phyloP scores from a whole-genome alignment of 2,329 filamentous ascomycete genomes.

The Phoma sp. region DNA sequence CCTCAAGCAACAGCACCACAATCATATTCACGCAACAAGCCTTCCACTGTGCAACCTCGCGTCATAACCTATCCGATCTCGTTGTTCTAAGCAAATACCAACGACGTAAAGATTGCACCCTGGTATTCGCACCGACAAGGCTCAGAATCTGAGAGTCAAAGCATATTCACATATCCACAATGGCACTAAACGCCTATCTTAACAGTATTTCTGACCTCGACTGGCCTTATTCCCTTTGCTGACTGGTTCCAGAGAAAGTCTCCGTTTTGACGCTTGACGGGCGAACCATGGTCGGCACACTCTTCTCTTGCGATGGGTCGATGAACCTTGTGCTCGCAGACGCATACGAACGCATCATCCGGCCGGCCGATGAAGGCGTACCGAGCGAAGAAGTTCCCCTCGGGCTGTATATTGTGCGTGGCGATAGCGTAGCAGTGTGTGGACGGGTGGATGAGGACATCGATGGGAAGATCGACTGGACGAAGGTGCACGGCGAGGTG shows the following conservation, averaged over 20 bases:
- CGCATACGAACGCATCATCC: slow-evolving; percentile 88
- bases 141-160: background rate
- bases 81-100: no score
- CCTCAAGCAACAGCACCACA: background rate
- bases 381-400: slow-evolving; percentile 80
- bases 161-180: slow-evolving; percentile 22
- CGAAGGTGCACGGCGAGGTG: slow-evolving; percentile 81
- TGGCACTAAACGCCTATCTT: slow-evolving; percentile 53
- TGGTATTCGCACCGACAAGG: background rate
- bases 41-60: background rate
- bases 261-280: slow-evolving; percentile 91
- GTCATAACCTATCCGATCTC: background rate
- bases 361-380: slow-evolving; percentile 81
- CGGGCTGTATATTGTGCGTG: slow-evolving; percentile 88
- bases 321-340: slow-evolving; percentile 89
- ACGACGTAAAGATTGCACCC: no score
- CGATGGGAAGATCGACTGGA: slow-evolving; percentile 91
- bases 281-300: slow-evolving; percentile 74
- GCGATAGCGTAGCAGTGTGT: slow-evolving; percentile 91
- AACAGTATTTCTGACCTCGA: slow-evolving; percentile 43
- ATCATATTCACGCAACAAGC: background rate
- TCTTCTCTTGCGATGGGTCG: slow-evolving; percentile 85
- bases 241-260: slow-evolving; percentile 73
- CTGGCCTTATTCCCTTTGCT: slow-evolving; percentile 4
- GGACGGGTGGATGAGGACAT: slow-evolving; percentile 89